These are phyloP conservation scores for Pseudogymnoascus sp. DNA, from an alignment of 2,329 filamentous ascomycete species.

Conservation along the genomic window DNA sequence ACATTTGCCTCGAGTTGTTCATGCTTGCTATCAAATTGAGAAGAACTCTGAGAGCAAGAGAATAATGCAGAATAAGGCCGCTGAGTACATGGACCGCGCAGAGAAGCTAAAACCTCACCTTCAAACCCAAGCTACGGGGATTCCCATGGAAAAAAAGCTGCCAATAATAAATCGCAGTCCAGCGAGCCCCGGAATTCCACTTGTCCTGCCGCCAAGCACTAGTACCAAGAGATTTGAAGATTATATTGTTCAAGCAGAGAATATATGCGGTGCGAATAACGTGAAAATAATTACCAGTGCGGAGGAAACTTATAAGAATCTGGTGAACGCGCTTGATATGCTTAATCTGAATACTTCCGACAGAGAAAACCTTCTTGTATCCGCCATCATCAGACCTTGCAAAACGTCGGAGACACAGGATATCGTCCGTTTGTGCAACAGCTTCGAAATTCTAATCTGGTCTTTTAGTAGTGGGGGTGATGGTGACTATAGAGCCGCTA, in stretches of 20 bases:
- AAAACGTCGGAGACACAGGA: conserved; percentile 38
- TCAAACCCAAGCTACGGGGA: background rate
- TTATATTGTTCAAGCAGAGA: background rate
- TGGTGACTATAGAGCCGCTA: conserved; percentile 47
- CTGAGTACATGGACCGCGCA: no score
- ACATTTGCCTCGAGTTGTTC: no score
- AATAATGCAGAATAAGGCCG: no score
- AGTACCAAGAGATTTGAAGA: background rate
- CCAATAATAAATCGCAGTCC: background rate
- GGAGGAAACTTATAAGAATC: background rate
- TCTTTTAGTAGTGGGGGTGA: conserved; percentile 42
- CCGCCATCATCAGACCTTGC: conserved; percentile 35
- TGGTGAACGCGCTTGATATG: background rate
- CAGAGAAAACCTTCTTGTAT: conserved; percentile 25
- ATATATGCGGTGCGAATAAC: background rate
- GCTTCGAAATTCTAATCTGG: conserved; percentile 38
- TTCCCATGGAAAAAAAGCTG: background rate
- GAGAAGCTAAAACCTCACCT: conserved; percentile 92
- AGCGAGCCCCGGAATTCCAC: background rate
- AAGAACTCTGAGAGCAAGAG: no score
- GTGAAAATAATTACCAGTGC: background rate
- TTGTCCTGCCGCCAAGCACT: background rate
- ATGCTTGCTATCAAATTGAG: no score
- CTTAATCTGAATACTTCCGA: background rate
- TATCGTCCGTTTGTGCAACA: conserved; percentile 38